A percentile compares a stretch with the other conserved stretches of the same genome.
Conservation (phyloP, 2,329 filamentous ascomycete species). For the Periconia sp. region DNA sequence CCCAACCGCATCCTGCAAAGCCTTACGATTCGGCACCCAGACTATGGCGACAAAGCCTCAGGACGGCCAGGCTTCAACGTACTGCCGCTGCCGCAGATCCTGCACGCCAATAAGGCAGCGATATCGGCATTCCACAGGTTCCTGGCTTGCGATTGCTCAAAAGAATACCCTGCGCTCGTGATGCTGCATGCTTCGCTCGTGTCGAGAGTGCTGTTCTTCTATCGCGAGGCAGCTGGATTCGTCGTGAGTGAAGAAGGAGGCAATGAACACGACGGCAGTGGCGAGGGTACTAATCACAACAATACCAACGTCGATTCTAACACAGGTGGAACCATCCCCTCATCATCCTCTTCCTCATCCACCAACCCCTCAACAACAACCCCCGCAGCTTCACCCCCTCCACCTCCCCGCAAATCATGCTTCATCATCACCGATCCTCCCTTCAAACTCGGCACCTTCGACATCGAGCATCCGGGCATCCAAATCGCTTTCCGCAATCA, state of each 20-base stretch:
- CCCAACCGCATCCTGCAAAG: conserved; percentile 2
- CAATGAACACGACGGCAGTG: not conserved
- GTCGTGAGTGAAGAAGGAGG: not conserved
- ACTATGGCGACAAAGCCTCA: not conserved
- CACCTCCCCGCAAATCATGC: not conserved
- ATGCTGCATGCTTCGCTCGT: conserved; percentile 4
- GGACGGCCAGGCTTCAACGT: not conserved
- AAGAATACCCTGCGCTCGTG: not conserved
- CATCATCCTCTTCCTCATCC: not conserved
- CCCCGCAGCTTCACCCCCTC: not conserved
- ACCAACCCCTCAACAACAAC: not conserved
- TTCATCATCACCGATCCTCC: conserved; percentile 1
- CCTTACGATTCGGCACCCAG: conserved; percentile 1
- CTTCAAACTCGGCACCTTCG: conserved; percentile 5
- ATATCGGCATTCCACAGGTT: conserved; percentile 1
- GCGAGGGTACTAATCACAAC: not conserved
- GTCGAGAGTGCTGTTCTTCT: conserved; percentile 3
- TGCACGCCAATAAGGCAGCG: conserved; percentile 1
- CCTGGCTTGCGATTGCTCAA: conserved; percentile 1
- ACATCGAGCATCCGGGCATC: conserved; percentile 2
- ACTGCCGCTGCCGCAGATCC: conserved; percentile 2
- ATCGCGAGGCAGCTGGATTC: conserved; percentile 4
- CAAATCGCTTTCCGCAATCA: conserved; percentile 7
- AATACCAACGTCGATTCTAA: not conserved
- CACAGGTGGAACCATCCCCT: not conserved